phyloP scores from a whole-genome alignment of 148 eudicot species.

The Cornus kousa region DNA sequence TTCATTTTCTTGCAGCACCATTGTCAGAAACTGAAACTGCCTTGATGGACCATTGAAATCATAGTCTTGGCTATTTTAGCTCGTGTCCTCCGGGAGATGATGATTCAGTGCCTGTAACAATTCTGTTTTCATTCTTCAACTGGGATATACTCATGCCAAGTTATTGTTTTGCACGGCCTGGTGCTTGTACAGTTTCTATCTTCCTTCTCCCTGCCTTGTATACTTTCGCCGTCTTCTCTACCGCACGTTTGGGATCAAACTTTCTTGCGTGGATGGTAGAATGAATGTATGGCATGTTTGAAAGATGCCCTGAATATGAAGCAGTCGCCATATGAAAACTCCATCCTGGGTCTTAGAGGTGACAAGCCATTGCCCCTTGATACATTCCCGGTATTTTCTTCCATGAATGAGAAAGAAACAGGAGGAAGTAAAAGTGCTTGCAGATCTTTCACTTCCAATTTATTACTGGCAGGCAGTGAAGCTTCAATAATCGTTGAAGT shows the following conservation, averaged over 20 bases:
- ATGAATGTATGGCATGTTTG: neutral
- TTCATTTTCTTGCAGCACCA: constrained; percentile 67
- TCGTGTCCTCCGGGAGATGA: constrained; percentile 10
- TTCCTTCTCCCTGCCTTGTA: neutral
- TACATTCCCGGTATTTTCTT: neutral
- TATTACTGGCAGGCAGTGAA: neutral
- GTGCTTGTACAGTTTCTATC: neutral
- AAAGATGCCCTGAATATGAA: constrained; percentile 1
- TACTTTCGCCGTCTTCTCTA: neutral
- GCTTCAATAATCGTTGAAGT: neutral
- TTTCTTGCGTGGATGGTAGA: neutral
- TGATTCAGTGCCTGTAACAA: neutral
- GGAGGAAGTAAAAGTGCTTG: neutral
- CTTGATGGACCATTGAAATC: constrained; percentile 70
- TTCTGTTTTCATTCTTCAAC: constrained; percentile 3
- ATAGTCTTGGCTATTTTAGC: neutral
- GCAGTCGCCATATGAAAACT: neutral
- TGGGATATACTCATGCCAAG: constrained; percentile 1
- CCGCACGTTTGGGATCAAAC: neutral
- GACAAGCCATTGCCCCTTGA: neutral
- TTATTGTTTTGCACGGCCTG: neutral
- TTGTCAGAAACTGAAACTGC: constrained; percentile 92
- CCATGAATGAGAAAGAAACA: neutral
- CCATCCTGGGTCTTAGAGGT: neutral
- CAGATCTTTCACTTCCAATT: neutral